These are phyloP conservation scores for Annulohypoxylon stygium DNA, from an alignment of 495 filamentous ascomycete genomes.

Conservation along the genomic window DNA sequence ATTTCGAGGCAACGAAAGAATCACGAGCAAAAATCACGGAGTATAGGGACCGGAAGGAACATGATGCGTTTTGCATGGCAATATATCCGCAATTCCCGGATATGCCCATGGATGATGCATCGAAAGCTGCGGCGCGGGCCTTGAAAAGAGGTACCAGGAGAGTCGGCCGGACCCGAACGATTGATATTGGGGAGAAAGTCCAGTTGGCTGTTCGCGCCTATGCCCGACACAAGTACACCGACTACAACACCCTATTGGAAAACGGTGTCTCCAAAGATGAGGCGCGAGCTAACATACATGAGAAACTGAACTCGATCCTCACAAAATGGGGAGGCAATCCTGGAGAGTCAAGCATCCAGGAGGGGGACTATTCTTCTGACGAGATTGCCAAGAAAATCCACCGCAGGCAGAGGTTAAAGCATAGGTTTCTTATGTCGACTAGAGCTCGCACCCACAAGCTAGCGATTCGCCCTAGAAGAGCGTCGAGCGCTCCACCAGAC, in stretches of 20 bases:
- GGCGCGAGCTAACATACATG: constrained; percentile 41
- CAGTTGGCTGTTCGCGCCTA: constrained; percentile 55
- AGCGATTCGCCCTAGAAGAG: background rate
- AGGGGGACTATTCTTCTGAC: background rate
- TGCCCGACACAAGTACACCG: constrained; percentile 56
- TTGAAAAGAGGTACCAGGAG: constrained; percentile 52
- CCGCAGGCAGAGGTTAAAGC: background rate
- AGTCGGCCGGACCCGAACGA: constrained; percentile 52
- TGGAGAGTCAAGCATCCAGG: too few relatives aligned
- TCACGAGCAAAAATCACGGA: constrained; percentile 45
- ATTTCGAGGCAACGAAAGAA: constrained; percentile 46
- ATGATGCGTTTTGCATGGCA: constrained; percentile 45
- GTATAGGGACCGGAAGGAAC: constrained; percentile 48
- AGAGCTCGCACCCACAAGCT: background rate
- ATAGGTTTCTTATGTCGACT: background rate
- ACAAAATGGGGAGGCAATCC: constrained; percentile 18
- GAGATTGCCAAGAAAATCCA: background rate
- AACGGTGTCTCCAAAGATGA: constrained; percentile 17
- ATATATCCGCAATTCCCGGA: constrained; percentile 50
- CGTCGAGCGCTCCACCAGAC: background rate
- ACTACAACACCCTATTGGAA: constrained; percentile 52
- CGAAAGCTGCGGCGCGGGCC: constrained; percentile 45
- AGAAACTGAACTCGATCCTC: constrained; percentile 35
- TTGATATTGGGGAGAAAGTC: constrained; percentile 49
- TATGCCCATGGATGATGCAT: constrained; percentile 44